A percentile compares a stretch with the other conserved stretches of the same genome.
Conservation (phyloP, 2,329 filamentous ascomycete genomes). For the Neonectria faginata region DNA sequence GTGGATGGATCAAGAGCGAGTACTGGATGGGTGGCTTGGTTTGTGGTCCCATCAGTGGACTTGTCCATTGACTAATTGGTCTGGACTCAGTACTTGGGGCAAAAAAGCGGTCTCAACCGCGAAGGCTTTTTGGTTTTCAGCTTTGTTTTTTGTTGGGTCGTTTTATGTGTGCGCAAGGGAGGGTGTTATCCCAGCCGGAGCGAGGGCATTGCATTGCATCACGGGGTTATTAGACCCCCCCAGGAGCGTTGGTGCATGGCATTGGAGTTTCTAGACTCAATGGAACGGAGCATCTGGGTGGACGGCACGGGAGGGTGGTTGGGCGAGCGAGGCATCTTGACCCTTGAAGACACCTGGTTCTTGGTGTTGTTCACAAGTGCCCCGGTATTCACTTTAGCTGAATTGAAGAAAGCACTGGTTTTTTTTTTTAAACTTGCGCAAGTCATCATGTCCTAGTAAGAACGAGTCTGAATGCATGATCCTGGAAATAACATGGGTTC, state of each 20-base stretch:
- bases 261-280: conserved; percentile 40
- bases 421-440: neutral
- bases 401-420: conserved; percentile 19
- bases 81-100: conserved; percentile 29
- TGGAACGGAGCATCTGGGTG: conserved; percentile 31
- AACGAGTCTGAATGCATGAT: conserved; percentile 20
- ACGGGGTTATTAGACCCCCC: conserved; percentile 42
- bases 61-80: conserved; percentile 31
- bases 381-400: conserved; percentile 12
- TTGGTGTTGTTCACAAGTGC: conserved; percentile 31
- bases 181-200: neutral
- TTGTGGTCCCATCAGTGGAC: conserved; percentile 32
- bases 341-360: conserved; percentile 26
- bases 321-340: conserved; percentile 28
- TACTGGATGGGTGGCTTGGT: conserved; percentile 31
- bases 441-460: conserved; percentile 4
- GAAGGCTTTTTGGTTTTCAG: conserved; percentile 26
- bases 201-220: conserved; percentile 26
- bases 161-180: conserved; percentile 16
- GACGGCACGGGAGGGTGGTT: conserved; percentile 22
- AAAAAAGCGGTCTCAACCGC: conserved; percentile 35
- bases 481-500: conserved; percentile 6
- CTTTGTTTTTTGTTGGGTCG: conserved; percentile 26
- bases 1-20: conserved; percentile 35
- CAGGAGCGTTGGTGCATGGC: conserved; percentile 30